Evolutionary conservation across 2,329 filamentous ascomycete genomes (phyloP), one percentile per base, ranked within the genome.

Genomic region (Neobulgaria alba): DNA sequence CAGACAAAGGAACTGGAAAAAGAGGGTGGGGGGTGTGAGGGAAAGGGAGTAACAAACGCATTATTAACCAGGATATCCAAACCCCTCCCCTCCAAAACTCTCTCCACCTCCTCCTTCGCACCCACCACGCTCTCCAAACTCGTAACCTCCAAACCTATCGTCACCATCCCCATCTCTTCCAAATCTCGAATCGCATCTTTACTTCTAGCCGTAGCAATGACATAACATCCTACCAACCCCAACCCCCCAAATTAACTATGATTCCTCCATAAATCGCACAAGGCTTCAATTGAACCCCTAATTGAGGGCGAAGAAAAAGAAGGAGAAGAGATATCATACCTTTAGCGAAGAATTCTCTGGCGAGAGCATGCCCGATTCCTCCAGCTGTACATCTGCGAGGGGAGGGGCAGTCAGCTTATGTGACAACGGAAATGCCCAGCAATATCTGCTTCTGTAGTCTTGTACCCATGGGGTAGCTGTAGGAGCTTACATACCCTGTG

Each of bases 41-140:
- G 14, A 20, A n/a, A 14, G 12, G 23, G 23, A 12, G 23, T 7
- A 26, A 43, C 51, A 29, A 26, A 55, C 51, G 90, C 90, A 70
- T 95, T 96, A 67, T 96, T 96, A 19, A 96, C 86, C 43, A 96
- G 66, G 2, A 96, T 74, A 60, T 95, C 77, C 48, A 96, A 82
- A 21, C 86, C 77, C 60, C 74, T 77, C 66, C 85, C 95, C 57
- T 87, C 88, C 46, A 62, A 60, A 14, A 59, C 51, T 12, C 39
- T 39, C 18, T 56, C 45, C 14, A 62, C 60, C 9, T 33, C 39
- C 18, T 21, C 29, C 36, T 23, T 33, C 56, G 15, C 61, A 49
- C 4, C 41, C 29, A n/a, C 21, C 14, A 55, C 49, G 38, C 45
- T 50, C 12, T 45, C 39, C 7, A 5, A 16, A 16, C 56, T 42